Conservation (phyloP, 164 flowering plant species). For the Santalum album region DNA sequence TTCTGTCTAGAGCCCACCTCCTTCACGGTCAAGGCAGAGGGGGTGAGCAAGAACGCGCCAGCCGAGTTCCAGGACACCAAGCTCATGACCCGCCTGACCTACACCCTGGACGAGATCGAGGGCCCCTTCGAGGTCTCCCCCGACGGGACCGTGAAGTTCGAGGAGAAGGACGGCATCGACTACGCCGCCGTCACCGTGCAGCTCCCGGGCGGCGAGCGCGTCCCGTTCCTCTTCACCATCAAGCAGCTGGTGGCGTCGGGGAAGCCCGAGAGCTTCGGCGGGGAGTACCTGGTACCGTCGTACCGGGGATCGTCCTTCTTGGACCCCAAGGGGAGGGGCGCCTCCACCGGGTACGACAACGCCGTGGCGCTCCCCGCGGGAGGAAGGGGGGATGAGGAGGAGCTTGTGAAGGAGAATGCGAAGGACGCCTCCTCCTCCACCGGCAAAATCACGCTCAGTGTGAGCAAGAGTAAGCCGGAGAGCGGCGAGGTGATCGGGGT, state of each 20-base stretch:
- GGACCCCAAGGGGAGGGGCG: slow-evolving; percentile 99
- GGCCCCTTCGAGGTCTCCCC: slow-evolving; percentile 85
- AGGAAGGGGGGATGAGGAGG: slow-evolving; percentile 99
- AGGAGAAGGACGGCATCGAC: slow-evolving; percentile 93
- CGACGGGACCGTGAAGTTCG: slow-evolving; percentile 77
- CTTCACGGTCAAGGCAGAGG: slow-evolving; percentile 92
- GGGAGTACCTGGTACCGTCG: slow-evolving; percentile 78
- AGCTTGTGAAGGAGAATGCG: slow-evolving; percentile 67
- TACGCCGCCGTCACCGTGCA: slow-evolving; percentile 96
- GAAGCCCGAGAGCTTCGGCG: slow-evolving; percentile 70
- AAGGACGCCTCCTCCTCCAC: slow-evolving; percentile 59
- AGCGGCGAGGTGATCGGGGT: slow-evolving; percentile 89
- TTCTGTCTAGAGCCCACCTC: slow-evolving; percentile 92
- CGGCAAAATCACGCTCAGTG: slow-evolving; percentile 74
- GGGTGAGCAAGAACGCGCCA: slow-evolving; percentile 73
- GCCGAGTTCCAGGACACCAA: slow-evolving; percentile 91
- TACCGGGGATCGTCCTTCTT: slow-evolving; percentile 92
- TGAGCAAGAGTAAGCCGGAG: slow-evolving; percentile 76
- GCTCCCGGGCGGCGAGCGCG: slow-evolving; percentile 94
- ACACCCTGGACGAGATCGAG: slow-evolving; percentile 94
- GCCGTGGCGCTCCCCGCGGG: slow-evolving; percentile 97
- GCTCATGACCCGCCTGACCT: slow-evolving; percentile 97
- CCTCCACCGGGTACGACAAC: slow-evolving; percentile 86
- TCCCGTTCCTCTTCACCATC: slow-evolving; percentile 91
- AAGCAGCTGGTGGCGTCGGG: slow-evolving; percentile 89